phyloP scores from a whole-genome alignment of 306 rosid species.

The Dalbergia oliveri region DNA sequence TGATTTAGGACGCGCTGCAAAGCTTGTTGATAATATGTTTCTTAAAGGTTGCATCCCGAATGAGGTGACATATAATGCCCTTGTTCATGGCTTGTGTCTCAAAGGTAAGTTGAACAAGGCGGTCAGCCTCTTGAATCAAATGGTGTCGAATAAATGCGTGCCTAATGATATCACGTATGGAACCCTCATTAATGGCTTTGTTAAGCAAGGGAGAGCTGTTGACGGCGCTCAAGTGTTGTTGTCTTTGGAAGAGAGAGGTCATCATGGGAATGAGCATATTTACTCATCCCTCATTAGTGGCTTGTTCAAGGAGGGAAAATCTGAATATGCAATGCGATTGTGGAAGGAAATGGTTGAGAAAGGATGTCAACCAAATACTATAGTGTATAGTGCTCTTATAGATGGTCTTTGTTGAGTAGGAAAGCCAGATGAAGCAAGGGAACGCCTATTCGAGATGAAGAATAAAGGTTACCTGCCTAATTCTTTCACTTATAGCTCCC shows the following conservation, averaged over 20 bases:
- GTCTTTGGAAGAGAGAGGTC: constrained; percentile 84
- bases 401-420: constrained; percentile 92
- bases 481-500: constrained; percentile 77
- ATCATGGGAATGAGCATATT: constrained; percentile 66
- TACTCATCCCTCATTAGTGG: constrained; percentile 92
- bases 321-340: constrained; percentile 68
- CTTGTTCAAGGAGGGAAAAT: constrained; percentile 82
- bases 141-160: constrained; percentile 74
- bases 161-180: constrained; percentile 94
- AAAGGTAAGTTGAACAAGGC: constrained; percentile 93
- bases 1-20: constrained; percentile 77
- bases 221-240: constrained; percentile 71
- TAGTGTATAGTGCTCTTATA: constrained; percentile 77
- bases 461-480: constrained; percentile 71
- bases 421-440: constrained; percentile 72
- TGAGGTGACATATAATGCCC: constrained; percentile 83
- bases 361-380: constrained; percentile 73
- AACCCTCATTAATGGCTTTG: constrained; percentile 83
- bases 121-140: constrained; percentile 69
- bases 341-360: constrained; percentile 81
- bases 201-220: constrained; percentile 74
- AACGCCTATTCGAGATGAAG: constrained; percentile 70
- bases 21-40: constrained; percentile 92
- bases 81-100: constrained; percentile 84
- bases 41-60: constrained; percentile 92